Base-by-base conservation (phyloP, 306 rosid species). In the Leucaena leucocephala region DNA sequence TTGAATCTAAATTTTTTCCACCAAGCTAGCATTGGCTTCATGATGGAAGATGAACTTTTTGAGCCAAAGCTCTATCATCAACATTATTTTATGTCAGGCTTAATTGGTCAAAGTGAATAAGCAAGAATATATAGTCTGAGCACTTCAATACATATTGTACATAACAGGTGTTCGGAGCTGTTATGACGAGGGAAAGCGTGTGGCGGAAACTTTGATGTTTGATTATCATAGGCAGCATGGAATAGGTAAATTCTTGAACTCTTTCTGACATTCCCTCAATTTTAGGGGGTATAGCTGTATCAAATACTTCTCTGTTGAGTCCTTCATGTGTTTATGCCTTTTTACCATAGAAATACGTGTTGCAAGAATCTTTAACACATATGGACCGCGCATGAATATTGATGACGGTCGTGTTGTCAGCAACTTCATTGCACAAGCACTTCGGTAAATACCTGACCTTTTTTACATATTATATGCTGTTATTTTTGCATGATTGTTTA, bases 171-270 rank as follows among this genome's bases (percentile, higher is more conserved):
- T 95, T 65, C 96, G 98, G 81, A 95, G 98, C 85, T 95, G 98
- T 85, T 95, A 92, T 80, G 98, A 95, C 61, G 98, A 95, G 86
- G 98, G 98, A 61, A 95, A 95, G 86, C 95, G 98, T 71, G 98
- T 95, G 62, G 98, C 98, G 12, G 98, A 95, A 85, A 95, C 98
- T 62, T 83, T 95, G 93, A 92, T 95, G 98, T 95, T 92, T 81
- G 98, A 92, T 81, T 95, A 95, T 87, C 98, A 95, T 65, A 90
- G 98, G 83, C 98, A 95, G 85, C 98, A 95, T 74, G 98, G 98
- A 45, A 58, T 92, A 19, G 97, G 98, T 95, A 83, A 78, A 39
- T 40, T 48, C 27, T 43, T 34, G 14, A 55, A 54, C 79, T 74
- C 63, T 67, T 76, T 54, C 52, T 61, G 36, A 12, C 6, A n/a